Evolutionary conservation across 345 rosid species (phyloP).

Genomic region (Ceriops tagal): DNA sequence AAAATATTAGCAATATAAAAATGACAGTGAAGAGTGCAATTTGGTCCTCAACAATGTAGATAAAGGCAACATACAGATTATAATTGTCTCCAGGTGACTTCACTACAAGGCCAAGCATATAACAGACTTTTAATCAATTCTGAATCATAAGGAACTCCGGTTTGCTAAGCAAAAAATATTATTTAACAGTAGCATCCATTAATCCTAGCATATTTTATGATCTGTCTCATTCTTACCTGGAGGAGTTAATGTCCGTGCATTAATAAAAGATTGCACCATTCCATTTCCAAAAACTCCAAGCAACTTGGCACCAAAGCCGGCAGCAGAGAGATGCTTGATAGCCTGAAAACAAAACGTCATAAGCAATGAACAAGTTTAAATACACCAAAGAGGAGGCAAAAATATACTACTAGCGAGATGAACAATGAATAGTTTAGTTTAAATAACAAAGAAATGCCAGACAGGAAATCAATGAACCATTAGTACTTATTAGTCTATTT

Average conservation of each 20-base stretch:
- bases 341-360: slow-evolving; percentile 41
- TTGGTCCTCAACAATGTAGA: background rate
- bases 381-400: background rate
- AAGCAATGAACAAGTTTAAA: no score
- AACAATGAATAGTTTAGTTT: background rate
- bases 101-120: background rate
- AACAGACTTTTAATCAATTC: no score
- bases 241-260: slow-evolving; percentile 77
- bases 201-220: slow-evolving; percentile 5
- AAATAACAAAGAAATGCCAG: no score
- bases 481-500: no score
- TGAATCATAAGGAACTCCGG: no score
- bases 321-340: slow-evolving; percentile 90
- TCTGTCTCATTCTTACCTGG: slow-evolving; percentile 38
- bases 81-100: background rate
- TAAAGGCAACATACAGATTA: no score
- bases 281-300: slow-evolving; percentile 90
- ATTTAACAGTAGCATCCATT: background rate
- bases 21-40: background rate
- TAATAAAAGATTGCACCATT: slow-evolving; percentile 89
- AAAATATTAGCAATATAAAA: background rate
- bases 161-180: no score
- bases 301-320: slow-evolving; percentile 97
- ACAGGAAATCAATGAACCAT: no score
- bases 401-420: background rate